Base-by-base conservation (phyloP, 176 grass and related monocot genomes). In the Saccharum officinarum region DNA sequence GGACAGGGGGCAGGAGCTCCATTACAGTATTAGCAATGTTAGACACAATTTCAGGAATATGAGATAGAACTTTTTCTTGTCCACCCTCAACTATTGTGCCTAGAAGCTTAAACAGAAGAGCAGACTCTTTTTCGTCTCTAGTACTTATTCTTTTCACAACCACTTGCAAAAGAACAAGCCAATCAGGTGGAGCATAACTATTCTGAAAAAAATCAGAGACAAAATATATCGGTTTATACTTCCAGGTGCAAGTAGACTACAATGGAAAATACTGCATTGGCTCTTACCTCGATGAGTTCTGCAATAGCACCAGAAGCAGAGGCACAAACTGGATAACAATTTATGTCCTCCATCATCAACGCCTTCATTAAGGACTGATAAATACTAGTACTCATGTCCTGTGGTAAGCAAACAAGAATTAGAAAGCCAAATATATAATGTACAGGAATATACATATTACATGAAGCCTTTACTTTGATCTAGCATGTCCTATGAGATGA, bases 91-190 rank as follows among this genome's bases (percentile, higher is more conserved):
- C 79, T 88, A 94, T 80, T 40, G 92, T 89, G 65, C 92, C 88
- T 36, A 97, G 82, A 92, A 97, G 90, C 84, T 94, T 89, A 91
- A 94, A 97, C 72, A 94, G 75, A 89, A 97, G 84, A 86, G 86
- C 86, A 42, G 92, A 94, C 62, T 94, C 84, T 16, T 89, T 94
- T 80, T 91, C 90, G 78, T 94, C 90, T 83, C 73, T 84, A 47
- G 73, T 75, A 3, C 84, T 86, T 82, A 94, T 83, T 76, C 88
- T 87, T 79, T 91, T 74, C 62, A 97, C 66, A 75, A 94, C 67
- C 17, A 77, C 78, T 89, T 89, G 84, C 84, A 97, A 83, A 92
- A 94, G 86, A 22, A 83, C 80, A 22, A 91, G 87, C 92, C 92
- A 94, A 25, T 91, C 88, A 75, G 88, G 82, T 44, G 88, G 86